Evolutionary conservation across 257 asterid species (phyloP), one percentile per base, ranked within the genome.

Genomic region (Forsythia viridissima): DNA sequence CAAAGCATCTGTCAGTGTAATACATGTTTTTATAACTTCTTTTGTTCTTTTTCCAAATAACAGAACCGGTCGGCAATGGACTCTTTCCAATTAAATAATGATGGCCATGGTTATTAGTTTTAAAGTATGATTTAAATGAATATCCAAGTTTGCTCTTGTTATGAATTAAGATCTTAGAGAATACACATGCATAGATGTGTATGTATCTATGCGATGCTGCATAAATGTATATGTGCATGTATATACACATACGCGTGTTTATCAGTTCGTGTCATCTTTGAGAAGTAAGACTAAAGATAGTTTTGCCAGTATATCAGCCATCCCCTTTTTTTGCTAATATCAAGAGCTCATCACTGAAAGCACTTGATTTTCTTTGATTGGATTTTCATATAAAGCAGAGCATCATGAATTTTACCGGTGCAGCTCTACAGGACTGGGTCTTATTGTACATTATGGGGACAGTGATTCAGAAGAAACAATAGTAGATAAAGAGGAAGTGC

Each of bases 371-470:
- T 34, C 46, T 68, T 39, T 79, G 37, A 72, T 43, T 52, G 55
- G 20, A 40, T 72, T 52, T 18, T 44, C 30, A 37, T 39, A 71
- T 41, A 46, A 36, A 16, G 18, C n/a, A 63, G 75, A 38, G 43
- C 24, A 48, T 70, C 8, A 40, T 72, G 15, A 21, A n/a, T 30
- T 57, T 70, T 55, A 65, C 57, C 77, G 77, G 46, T 83, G 88
- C 86, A 91, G 96, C 80, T 76, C 87, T 38, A 73, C 44, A 59
- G 88, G 84, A 72, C 72, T 59, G 73, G 90, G 90, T 41, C 85
- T 91, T 48, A 59, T 76, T 20, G 82, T 91, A 67, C 80, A 76
- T 52, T 87, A 86, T 74, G 81, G 63, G 70, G 75, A 85, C 67
- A 51, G 61, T 72, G 42, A 70, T 46, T 40, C 63, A 8, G 82